These are phyloP conservation scores for Dipodascus geniculatus DNA, from an alignment of 805 yeast genomes.

Conservation along the genomic window DNA sequence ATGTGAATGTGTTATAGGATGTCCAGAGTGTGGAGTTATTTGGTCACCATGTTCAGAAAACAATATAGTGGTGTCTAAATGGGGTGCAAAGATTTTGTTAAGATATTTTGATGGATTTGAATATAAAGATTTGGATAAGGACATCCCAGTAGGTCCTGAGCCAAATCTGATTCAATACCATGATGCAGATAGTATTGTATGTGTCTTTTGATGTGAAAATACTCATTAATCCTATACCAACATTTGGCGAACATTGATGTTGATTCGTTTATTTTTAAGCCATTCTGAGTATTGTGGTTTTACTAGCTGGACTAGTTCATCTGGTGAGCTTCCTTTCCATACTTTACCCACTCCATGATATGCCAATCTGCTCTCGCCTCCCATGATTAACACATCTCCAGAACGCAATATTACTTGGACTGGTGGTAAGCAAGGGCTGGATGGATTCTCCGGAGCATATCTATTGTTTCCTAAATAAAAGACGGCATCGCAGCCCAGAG, in stretches of 20 bases:
- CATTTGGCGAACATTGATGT: conserved; percentile 33
- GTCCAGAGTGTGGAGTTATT: conserved; percentile 82
- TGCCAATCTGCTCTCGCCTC: conserved; percentile 29
- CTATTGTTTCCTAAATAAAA: conserved; percentile 24
- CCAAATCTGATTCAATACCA: conserved; percentile 14
- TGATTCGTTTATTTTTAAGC: conserved; percentile 27
- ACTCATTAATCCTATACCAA: too few relatives aligned
- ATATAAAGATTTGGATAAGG: conserved; percentile 30
- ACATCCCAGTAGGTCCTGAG: conserved; percentile 27
- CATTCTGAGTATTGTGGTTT: conserved; percentile 18
- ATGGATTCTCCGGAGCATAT: conserved; percentile 4
- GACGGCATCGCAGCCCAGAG: conserved; percentile 30
- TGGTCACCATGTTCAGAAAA: conserved; percentile 71
- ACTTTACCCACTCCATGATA: conserved; percentile 34
- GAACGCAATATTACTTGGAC: conserved; percentile 26
- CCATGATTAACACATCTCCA: conserved; percentile 33
- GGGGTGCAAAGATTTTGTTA: conserved; percentile 65
- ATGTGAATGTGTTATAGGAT: conserved; percentile 55
- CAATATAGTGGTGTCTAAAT: conserved; percentile 74
- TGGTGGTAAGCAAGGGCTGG: conserved; percentile 17
- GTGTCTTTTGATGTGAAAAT: neutral
- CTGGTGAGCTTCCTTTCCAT: conserved; percentile 26
- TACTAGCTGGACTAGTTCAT: conserved; percentile 11
- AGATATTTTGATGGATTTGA: conserved; percentile 47
- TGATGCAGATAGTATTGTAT: neutral